Percentiles rank a stretch among this genome's conserved stretches.
Conservation (phyloP, 2,329 filamentous ascomycete genomes). For the Phaeosphaeriaceae sp. region DNA sequence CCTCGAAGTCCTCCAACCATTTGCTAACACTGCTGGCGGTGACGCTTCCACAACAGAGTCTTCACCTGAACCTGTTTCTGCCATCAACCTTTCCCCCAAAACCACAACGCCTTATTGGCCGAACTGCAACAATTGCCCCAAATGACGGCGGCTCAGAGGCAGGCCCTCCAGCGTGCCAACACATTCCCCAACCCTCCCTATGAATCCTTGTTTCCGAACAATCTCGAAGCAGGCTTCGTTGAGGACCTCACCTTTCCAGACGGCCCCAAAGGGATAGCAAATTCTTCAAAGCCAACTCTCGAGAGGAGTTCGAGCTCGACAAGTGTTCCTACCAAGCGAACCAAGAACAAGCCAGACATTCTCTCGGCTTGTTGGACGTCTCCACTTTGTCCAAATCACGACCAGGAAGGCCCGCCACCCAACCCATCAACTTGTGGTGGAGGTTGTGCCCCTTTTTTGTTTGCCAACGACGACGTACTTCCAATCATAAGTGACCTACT, state of each 20-base stretch:
- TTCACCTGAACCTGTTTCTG: conserved; percentile 44
- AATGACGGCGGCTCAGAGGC: conserved; percentile 33
- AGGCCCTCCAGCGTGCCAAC: conserved; percentile 35
- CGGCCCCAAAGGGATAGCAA: conserved; percentile 36
- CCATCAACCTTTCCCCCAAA: conserved; percentile 31
- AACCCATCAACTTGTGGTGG: conserved; percentile 51
- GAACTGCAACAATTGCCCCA: conserved; percentile 30
- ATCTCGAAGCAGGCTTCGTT: conserved; percentile 42
- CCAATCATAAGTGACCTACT: conserved; percentile 39
- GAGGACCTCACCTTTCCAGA: conserved; percentile 48
- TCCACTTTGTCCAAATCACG: conserved; percentile 50
- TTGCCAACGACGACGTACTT: conserved; percentile 43
- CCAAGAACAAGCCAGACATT: conserved; percentile 45
- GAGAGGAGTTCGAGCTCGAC: conserved; percentile 25
- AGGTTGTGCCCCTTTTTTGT: conserved; percentile 50
- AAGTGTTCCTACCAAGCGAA: conserved; percentile 40
- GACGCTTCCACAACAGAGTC: conserved; percentile 46
- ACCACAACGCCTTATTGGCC: conserved; percentile 28
- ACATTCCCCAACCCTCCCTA: conserved; percentile 44
- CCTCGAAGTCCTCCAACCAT: conserved; percentile 46
- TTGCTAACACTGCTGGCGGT: conserved; percentile 38
- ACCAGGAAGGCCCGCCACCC: conserved; percentile 45
- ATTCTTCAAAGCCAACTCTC: conserved; percentile 13
- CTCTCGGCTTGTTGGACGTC: conserved; percentile 52
- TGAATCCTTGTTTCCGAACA: conserved; percentile 47